Base-by-base conservation (phyloP, 2,329 filamentous ascomycete genomes). In the Endocalyx cinctus region DNA sequence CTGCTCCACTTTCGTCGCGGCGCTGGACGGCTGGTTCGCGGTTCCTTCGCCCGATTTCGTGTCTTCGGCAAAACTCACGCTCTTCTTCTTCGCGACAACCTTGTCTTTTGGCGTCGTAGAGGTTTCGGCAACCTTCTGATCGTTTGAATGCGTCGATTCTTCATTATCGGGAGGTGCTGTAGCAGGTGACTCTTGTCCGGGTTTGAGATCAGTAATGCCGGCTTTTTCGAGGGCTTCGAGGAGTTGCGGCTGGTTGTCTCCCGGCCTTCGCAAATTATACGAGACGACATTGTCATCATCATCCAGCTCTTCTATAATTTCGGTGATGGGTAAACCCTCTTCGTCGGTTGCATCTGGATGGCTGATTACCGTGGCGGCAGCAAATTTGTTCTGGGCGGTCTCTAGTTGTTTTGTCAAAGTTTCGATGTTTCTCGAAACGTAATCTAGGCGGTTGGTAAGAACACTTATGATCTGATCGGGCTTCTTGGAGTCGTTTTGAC, bases 271-370 rank as follows among this genome's bases (percentile, higher is more conserved):
- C 18, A 83, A 63, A 35, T 67, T 74, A 47, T 74, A 79, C 0
- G 77, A 84, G 31, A 95, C 60, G 4, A 97, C 74, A 51, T 94
- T 92, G 35, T 82, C 92, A 10, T 94, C 77, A 7, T 96, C 89
- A 52, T 97, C 92, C 16, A 97, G 68, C 63, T 94, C 79, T 60
- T 98, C 92, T 34, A 87, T 70, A 45, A 98, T 97, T 50, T 97
- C 92, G 19, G 84, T 89, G 38, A 97, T 75, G 1, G 88, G 85
- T 32, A 88, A 66, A 1, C 79, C 81, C 10, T 80, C 79, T 39
- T 84, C 82, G 39, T 84, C 79, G 33, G 67, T 69, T 27, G 72
- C 67, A 34, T 80, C 77, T 1, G 80, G 74, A 16, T 79, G 71
- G 35, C 71, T 74, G 27, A 77, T 59, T 4, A 79, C 64, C 8